Base-by-base conservation (phyloP, 1,284 basidiomycete genomes). In the Mycosarcoma maydis region DNA sequence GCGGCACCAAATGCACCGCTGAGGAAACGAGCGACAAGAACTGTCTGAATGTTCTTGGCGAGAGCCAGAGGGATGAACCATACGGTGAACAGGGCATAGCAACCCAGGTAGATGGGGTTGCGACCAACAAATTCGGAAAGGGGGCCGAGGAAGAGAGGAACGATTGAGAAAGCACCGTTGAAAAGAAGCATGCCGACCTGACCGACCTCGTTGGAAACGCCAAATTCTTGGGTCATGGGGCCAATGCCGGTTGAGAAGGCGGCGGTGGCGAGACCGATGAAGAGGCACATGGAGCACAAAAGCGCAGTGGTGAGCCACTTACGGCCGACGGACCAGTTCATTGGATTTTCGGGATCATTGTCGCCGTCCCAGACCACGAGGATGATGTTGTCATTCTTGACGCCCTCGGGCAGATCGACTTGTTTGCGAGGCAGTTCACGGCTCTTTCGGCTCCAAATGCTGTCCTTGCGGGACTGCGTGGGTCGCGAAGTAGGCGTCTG, bases 81-180 rank as follows among this genome's bases (percentile, higher is more conserved):
- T 60, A 78, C 60, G 47, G 76, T 73, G 73, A 82, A 83, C 32
- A 74, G 64, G n/a, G 53, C 70, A 45, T 77, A 81, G 52, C 75
- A 77, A n/a, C 59, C 47, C 19, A 83, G 64, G 59, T 80, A 83
- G 55, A 83, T 75, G 36, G 64, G 64, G 46, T 77, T 73, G 32
- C 79, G 73, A 10, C 82, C 82, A 37, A 78, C 62, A 27, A 79
- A 76, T 57, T 82, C 81, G 44, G 75, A 80, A 16, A 82, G 71
- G 9, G 80, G 81, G 16, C 78, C 81, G 19, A 82, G 60, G 64
- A 77, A 71, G 42, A 80, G 67, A 1, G 80, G 79, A 0, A 76
- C 77, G 24, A 74, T 51, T 16, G 70, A 52, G 51, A 61, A 73
- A 3, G 62, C 61, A 10, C 68, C 75, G 69, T 81, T 76, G 73